Evolutionary conservation across 495 filamentous ascomycete genomes (phyloP).

Genomic region (Astrocystis sublimbata): DNA sequence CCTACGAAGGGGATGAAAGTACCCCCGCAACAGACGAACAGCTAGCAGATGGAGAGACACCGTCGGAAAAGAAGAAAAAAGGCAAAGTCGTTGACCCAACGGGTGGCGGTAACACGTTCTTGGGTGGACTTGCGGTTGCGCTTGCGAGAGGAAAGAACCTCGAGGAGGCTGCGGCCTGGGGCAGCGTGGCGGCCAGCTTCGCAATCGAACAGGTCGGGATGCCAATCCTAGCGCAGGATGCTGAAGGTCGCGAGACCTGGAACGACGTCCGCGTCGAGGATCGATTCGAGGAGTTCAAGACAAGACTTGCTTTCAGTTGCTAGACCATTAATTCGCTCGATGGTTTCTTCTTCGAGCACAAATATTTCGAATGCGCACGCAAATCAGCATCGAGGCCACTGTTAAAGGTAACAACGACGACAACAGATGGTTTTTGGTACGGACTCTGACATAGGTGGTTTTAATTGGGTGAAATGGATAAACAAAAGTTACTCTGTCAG

Average conservation of each 20-base stretch:
- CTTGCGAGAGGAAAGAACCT: constrained; percentile 63
- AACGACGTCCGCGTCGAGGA: constrained; percentile 63
- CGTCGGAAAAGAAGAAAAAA: constrained; percentile 40
- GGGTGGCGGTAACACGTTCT: constrained; percentile 91
- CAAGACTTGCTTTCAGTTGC: constrained; percentile 28
- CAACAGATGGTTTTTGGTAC: too few species aligned
- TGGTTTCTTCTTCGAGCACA: background rate
- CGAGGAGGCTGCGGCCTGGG: constrained; percentile 72
- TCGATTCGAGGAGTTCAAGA: constrained; percentile 54
- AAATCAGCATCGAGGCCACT: background rate
- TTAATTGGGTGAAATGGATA: background rate
- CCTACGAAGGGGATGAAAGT: constrained; percentile 7
- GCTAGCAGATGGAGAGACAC: constrained; percentile 27
- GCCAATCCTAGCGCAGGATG: constrained; percentile 58
- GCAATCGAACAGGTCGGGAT: constrained; percentile 93
- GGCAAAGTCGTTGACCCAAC: constrained; percentile 81
- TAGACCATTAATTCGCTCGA: background rate
- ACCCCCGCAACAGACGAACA: constrained; percentile 32
- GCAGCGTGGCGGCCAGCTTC: constrained; percentile 85
- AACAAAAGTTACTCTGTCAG: background rate
- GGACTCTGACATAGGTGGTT: background rate
- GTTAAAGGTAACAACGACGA: too few species aligned
- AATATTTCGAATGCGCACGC: background rate
- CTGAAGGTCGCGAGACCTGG: constrained; percentile 69
- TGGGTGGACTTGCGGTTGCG: constrained; percentile 79